phyloP scores from a whole-genome alignment of 495 filamentous ascomycete genomes.

The Penicillium desertorum region DNA sequence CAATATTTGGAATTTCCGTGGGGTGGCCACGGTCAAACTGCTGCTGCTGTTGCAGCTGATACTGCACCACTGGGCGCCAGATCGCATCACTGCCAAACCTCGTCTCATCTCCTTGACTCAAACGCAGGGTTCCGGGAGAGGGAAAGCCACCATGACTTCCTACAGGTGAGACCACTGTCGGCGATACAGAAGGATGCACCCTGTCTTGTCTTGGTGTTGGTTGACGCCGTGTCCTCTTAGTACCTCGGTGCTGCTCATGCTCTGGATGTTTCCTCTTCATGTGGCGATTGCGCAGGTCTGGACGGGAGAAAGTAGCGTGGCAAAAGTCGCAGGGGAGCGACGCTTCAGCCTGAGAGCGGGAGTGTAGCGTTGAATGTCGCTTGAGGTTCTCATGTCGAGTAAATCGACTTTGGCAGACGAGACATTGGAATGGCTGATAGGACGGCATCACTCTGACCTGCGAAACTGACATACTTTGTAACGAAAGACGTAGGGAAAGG shows the following conservation, averaged over 20 bases:
- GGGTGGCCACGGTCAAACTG: background rate
- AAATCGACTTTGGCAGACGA: constrained; percentile 35
- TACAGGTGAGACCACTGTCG: background rate
- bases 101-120: background rate
- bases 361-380: constrained; percentile 36
- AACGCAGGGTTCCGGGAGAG: background rate
- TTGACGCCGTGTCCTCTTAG: constrained; percentile 16
- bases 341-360: constrained; percentile 25
- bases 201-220: constrained; percentile 13
- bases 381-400: constrained; percentile 44
- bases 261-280: constrained; percentile 41
- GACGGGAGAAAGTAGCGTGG: constrained; percentile 34
- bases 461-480: constrained; percentile 16
- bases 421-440: constrained; percentile 38
- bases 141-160: background rate
- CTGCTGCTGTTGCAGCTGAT: background rate
- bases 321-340: constrained; percentile 32
- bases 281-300: constrained; percentile 34
- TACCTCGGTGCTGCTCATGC: constrained; percentile 17
- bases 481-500: background rate
- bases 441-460: constrained; percentile 11
- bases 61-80: background rate
- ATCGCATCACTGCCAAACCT: background rate
- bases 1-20: background rate
- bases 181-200: constrained; percentile 5